Evolutionary conservation across 345 rosid genomes (phyloP).

Genomic region (Citrus reticulata): DNA sequence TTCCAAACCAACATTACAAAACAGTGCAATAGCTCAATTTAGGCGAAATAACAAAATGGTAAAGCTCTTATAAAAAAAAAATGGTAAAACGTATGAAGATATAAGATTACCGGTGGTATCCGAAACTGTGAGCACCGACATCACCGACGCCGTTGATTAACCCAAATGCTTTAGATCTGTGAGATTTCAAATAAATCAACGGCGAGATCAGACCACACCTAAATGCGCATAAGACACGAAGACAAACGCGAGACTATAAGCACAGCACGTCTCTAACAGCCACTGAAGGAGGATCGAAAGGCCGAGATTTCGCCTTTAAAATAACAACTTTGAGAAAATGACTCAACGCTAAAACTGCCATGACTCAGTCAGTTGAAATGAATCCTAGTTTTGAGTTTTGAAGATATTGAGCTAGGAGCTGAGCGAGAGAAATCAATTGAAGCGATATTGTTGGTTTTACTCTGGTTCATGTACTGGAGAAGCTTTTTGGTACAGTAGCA

Average conservation of each 20-base stretch:
- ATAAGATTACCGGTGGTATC: conserved; percentile 31
- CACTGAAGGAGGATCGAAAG: conserved; percentile 38
- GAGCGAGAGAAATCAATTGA: background rate
- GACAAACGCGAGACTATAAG: conserved; percentile 29
- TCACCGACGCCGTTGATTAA: conserved; percentile 44
- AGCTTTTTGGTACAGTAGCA: conserved; percentile 11
- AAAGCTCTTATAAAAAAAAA: background rate
- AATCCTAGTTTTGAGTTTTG: conserved; percentile 5
- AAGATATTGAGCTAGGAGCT: conserved; percentile 15
- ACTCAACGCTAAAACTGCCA: conserved; percentile 39
- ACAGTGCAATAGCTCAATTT: conserved; percentile 6
- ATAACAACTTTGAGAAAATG: conserved; percentile 32
- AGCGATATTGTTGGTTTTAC: conserved; percentile 49
- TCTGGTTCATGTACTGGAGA: conserved; percentile 33
- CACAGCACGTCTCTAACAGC: conserved; percentile 16
- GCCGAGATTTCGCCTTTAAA: conserved; percentile 21
- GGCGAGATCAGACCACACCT: conserved; percentile 37
- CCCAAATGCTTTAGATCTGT: conserved; percentile 45
- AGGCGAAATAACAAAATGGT: background rate
- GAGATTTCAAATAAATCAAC: conserved; percentile 32
- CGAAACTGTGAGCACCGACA: conserved; percentile 48
- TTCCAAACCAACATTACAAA: background rate
- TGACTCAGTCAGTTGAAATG: conserved; percentile 22
- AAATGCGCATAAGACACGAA: conserved; percentile 20
- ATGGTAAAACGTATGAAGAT: background rate